Conservation (phyloP, 768 basidiomycete species). For the Rhodotorula sphaerocarpa region DNA sequence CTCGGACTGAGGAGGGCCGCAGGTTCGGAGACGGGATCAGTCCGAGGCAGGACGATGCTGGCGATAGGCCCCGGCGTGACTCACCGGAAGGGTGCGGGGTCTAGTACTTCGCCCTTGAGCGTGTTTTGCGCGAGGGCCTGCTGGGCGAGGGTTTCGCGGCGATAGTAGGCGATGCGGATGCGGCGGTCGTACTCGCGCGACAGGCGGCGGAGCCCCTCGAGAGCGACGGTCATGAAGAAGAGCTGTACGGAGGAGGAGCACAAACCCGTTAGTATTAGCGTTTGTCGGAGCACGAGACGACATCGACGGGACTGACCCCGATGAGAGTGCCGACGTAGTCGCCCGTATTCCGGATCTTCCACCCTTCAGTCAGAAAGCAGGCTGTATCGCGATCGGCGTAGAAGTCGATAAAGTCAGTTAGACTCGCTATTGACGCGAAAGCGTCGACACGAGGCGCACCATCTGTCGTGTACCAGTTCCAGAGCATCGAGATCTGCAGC, state of each 20-base stretch:
- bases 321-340: conserved; percentile 42
- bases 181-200: conserved; percentile 43
- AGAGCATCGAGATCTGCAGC: conserved; percentile 36
- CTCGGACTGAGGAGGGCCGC: conserved; percentile 2
- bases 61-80: not conserved
- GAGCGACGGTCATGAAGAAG: conserved; percentile 42
- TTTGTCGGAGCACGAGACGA: not conserved
- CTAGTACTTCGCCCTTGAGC: not conserved
- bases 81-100: conserved; percentile 19
- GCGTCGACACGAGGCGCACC: not conserved
- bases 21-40: no score
- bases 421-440: not conserved
- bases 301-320: conserved; percentile 28
- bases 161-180: conserved; percentile 32
- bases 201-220: conserved; percentile 41
- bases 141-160: conserved; percentile 6
- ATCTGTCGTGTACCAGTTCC: conserved; percentile 42
- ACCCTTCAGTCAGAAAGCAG: conserved; percentile 42
- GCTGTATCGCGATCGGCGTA: no score
- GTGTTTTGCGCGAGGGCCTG: conserved; percentile 9
- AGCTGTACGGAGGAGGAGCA: conserved; percentile 11
- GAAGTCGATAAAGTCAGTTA: not conserved
- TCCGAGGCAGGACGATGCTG: not conserved
- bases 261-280: not conserved
- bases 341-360: conserved; percentile 40